Evolutionary conservation across 78 protist genomes (phyloP), one percentile per base, ranked within the genome.

Genomic region (Cavenderia fasciculata): DNA sequence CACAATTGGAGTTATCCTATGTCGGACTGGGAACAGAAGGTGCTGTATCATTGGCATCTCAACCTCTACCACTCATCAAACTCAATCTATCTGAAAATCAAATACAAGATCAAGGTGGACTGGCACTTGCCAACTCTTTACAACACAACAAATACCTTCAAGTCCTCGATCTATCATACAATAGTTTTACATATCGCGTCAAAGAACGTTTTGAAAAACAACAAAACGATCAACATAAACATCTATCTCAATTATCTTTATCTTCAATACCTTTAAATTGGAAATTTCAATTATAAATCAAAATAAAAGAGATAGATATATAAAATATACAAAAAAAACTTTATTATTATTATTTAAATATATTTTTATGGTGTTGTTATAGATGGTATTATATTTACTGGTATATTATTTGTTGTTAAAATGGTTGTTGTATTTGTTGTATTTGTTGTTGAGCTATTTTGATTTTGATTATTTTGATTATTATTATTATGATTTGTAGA

Each of bases 201-300:
- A 82, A 68, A 56, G 89, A 82, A 68, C 1, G 23, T 31, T 82
- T 44, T 34, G 89, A 82, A 43, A 59, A 51, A 31, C 25, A 36
- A 38, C 61, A 43, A 65, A n/a, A n/a, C n/a, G 61, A 65, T 8
- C 43, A 54, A 47, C 65, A 52, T 27, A 36, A 19, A 54, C 56
- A 43, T 29, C 27, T 31, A 36, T 59, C 27, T 36, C 72, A 66
- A 33, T 40, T 82, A 5, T 68, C 89, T 19, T 61, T 47, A 31
- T 65, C 68, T 11, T 68, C 66, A 10, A 77, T 82, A 43, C 89
- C 89, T 54, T 47, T 82, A 56, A 33, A 68, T 41, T 82, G 89
- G 89, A 82, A 68, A 57, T 82, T 56, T 54, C 75, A 82, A 56
- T 23, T 43, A 14, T 82, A 78, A 68, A 52, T n/a, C 11, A 56